A percentile compares a stretch with the other conserved stretches of the same genome.
Conservation (phyloP, 2,329 filamentous ascomycete genomes). For the Cladosporium sp. region DNA sequence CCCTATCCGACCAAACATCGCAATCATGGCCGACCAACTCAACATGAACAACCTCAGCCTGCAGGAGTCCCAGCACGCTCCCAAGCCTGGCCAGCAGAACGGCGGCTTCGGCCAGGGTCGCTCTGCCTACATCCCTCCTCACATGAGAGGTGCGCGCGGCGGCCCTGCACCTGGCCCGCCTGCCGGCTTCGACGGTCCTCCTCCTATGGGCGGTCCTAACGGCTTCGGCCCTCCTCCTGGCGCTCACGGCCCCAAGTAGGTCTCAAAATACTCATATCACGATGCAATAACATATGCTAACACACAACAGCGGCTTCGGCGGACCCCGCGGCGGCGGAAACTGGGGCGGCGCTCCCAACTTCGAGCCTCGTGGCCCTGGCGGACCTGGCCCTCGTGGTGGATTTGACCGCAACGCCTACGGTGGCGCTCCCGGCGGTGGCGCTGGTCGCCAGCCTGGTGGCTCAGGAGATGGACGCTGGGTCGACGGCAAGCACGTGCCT, state of each 20-base stretch:
- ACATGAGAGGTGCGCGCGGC: constrained; percentile 57
- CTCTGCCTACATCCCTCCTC: constrained; percentile 79
- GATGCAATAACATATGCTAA: constrained; percentile 16
- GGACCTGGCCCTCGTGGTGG: constrained; percentile 4
- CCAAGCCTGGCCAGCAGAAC: constrained; percentile 34
- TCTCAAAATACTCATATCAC: constrained; percentile 37
- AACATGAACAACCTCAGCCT: constrained; percentile 75
- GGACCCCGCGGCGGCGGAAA: constrained; percentile 36
- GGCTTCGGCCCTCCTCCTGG: constrained; percentile 58
- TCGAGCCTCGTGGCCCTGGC: constrained; percentile 44
- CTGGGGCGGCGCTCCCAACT: constrained; percentile 54
- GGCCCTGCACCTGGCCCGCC: constrained; percentile 41
- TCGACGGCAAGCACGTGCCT: constrained; percentile 91
- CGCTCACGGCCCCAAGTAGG: constrained; percentile 47
- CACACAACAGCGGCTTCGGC: constrained; percentile 44
- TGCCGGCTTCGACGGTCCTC: constrained; percentile 51
- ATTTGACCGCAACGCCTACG: constrained; percentile 63
- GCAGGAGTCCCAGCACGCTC: constrained; percentile 60
- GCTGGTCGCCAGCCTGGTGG: constrained; percentile 61
- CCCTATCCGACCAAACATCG: background rate
- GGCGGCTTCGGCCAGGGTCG: constrained; percentile 47
- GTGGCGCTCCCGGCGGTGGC: constrained; percentile 47
- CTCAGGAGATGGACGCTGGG: constrained; percentile 94
- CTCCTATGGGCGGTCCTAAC: constrained; percentile 48
- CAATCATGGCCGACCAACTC: constrained; percentile 71